Conservation (phyloP, 345 rosid genomes). For the Pistacia vera region DNA sequence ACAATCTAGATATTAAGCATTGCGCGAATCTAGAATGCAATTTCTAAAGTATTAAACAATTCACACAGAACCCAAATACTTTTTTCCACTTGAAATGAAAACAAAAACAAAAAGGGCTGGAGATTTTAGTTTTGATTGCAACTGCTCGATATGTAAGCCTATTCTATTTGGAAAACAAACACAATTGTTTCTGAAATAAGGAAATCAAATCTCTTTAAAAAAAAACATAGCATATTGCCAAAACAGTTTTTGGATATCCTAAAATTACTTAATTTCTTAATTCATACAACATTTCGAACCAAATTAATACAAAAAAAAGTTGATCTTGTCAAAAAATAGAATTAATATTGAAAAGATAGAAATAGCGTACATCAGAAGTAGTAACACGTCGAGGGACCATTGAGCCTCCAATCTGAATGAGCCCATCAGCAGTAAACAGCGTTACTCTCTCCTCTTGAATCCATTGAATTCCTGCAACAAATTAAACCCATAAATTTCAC, state of each 20-base stretch:
- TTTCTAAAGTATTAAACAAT: not conserved
- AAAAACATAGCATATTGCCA: too few species aligned
- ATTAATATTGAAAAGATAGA: not conserved
- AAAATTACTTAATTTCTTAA: too few species aligned
- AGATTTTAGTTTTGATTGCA: too few species aligned
- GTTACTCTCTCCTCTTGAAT: constrained; percentile 82
- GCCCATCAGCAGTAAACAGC: constrained; percentile 83
- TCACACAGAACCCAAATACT: not conserved
- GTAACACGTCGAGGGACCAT: constrained; percentile 69
- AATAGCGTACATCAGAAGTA: constrained; percentile 50
- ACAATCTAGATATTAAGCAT: not conserved
- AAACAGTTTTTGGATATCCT: too few species aligned
- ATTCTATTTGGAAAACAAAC: too few species aligned
- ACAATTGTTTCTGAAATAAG: too few species aligned
- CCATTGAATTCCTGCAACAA: constrained; percentile 66
- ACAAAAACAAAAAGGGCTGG: too few species aligned
- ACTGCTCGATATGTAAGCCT: too few species aligned
- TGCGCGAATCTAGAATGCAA: not conserved
- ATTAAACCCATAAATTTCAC: not conserved
- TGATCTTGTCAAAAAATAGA: not conserved
- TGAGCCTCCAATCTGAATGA: constrained; percentile 88
- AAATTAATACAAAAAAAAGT: not conserved
- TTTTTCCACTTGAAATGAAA: too few species aligned
- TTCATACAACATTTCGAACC: not conserved
- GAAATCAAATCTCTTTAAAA: too few species aligned